Percentiles rank a stretch among this genome's conserved stretches.
phyloP scores from a whole-genome alignment of 2,329 filamentous ascomycete genomes.

The Raffaelea arxii region DNA sequence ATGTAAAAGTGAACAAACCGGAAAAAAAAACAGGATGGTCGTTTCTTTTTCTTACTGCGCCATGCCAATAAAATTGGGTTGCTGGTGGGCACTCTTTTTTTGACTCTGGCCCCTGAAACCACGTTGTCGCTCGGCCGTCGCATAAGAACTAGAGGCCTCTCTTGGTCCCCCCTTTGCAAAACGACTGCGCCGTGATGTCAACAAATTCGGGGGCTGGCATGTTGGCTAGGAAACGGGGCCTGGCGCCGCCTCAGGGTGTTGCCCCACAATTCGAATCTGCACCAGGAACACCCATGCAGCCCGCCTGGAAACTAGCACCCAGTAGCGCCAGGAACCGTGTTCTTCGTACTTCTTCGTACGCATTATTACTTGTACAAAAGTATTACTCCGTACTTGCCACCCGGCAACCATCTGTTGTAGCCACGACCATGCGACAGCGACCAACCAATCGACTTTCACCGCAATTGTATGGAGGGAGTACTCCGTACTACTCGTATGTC shows the following conservation, averaged over 20 bases:
- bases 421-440: too few relatives aligned
- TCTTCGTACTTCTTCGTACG: too few relatives aligned
- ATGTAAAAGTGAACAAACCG: background rate
- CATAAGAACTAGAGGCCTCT: too few relatives aligned
- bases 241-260: too few relatives aligned
- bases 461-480: too few relatives aligned
- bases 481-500: too few relatives aligned
- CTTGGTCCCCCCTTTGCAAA: too few relatives aligned
- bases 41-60: background rate
- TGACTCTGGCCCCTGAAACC: background rate
- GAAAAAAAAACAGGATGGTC: background rate
- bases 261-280: too few relatives aligned
- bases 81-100: background rate
- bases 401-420: too few relatives aligned
- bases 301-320: background rate
- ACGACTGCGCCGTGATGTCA: constrained; percentile 11
- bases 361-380: too few relatives aligned
- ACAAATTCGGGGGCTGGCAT: constrained; percentile 7
- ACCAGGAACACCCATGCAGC: background rate
- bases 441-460: too few relatives aligned
- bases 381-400: too few relatives aligned
- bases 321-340: background rate
- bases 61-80: background rate
- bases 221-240: constrained; percentile 10
- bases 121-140: background rate